A percentile compares a stretch with the other conserved stretches of the same genome.
phyloP scores from a whole-genome alignment of 495 filamentous ascomycete species.

The Hypoxylon lienhwacheense region DNA sequence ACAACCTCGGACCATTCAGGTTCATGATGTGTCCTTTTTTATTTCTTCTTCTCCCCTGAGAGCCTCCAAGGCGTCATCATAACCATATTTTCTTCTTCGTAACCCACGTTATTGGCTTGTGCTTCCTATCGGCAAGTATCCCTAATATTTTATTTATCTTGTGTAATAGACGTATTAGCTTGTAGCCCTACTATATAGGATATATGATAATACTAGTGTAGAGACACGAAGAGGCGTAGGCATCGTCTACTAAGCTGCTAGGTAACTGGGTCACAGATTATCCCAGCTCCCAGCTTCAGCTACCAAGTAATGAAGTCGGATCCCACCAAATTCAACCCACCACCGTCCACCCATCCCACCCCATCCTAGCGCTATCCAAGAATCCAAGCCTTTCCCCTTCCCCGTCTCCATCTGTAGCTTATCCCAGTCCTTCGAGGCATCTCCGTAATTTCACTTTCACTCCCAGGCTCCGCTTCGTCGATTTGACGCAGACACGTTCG shows the following conservation, averaged over 20 bases:
- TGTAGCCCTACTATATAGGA: not conserved
- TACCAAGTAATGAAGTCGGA: constrained; percentile 30
- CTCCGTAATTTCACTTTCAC: constrained; percentile 35
- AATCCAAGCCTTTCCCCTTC: constrained; percentile 23
- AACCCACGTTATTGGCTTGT: constrained; percentile 4
- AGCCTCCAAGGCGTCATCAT: constrained; percentile 7
- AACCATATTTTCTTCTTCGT: not conserved
- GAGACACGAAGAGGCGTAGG: not conserved
- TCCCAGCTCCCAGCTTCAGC: constrained; percentile 11
- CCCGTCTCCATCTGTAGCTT: constrained; percentile 17
- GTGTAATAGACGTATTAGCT: too few relatives aligned
- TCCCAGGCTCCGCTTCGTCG: constrained; percentile 25
- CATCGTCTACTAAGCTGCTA: not conserved
- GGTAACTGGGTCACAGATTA: constrained; percentile 10
- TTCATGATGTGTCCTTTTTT: too few relatives aligned
- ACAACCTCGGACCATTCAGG: not conserved
- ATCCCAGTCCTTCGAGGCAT: constrained; percentile 31
- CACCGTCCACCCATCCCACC: constrained; percentile 4
- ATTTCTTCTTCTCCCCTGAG: too few relatives aligned
- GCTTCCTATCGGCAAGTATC: not conserved
- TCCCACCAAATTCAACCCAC: constrained; percentile 30
- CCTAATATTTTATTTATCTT: too few relatives aligned
- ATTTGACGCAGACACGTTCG: constrained; percentile 20
- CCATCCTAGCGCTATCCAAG: not conserved
- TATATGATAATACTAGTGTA: too few relatives aligned